Conservation (phyloP, 192 early-diverging fungal species). For the Coemansia asiatica region DNA sequence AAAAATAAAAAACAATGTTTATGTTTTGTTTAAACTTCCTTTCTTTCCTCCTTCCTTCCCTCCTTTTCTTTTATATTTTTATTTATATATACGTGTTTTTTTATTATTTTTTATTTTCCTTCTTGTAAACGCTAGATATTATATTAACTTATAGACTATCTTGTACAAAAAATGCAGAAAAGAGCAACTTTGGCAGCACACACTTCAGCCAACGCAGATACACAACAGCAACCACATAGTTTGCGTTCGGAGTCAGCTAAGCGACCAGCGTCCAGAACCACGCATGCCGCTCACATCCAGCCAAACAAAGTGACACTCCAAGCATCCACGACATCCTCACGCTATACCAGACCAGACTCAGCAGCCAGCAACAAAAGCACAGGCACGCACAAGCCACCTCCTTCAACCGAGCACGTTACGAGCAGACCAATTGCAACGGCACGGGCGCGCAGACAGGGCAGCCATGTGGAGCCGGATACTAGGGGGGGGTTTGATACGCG, state of each 20-base stretch:
- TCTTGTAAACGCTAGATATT: slow-evolving; percentile 11
- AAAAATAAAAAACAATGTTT: neutral
- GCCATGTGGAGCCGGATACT: neutral
- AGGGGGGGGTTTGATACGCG: slow-evolving; percentile 4
- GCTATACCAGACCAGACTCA: neutral
- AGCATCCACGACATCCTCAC: neutral
- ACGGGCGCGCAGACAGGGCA: slow-evolving; percentile 17
- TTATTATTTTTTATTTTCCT: neutral
- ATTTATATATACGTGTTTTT: neutral
- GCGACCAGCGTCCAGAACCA: neutral
- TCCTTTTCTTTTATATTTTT: neutral
- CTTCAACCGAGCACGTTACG: neutral
- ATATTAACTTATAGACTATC: neutral
- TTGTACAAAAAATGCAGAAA: neutral
- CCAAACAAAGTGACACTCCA: slow-evolving; percentile 3
- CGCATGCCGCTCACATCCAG: neutral
- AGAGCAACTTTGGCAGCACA: neutral
- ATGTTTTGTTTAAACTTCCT: neutral
- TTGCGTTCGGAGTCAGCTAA: neutral
- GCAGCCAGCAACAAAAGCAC: slow-evolving; percentile 1
- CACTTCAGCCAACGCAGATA: neutral
- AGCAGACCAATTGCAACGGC: slow-evolving; percentile 19
- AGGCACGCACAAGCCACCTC: neutral
- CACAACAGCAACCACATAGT: neutral
- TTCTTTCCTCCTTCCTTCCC: too few species aligned